Base-by-base conservation (phyloP, 2,329 filamentous ascomycete species). In the Xylariaceae sp. region DNA sequence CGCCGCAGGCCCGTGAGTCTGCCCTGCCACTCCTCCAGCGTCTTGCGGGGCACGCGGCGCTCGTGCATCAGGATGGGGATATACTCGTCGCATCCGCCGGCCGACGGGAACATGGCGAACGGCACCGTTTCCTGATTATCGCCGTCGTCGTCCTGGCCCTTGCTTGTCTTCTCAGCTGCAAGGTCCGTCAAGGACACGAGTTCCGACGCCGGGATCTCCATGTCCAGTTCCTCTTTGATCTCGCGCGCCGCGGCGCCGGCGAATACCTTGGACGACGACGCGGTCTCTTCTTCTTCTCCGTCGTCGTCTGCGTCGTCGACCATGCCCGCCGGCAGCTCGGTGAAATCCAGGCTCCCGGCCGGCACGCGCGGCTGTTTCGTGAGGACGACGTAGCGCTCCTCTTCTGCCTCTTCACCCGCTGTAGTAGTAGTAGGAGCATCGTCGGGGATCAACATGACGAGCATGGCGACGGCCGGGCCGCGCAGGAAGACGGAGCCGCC, bases 21-120 rank as follows among this genome's bases (percentile, higher is more conserved):
- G 2, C 76, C 77, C 23, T 65, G 69, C 75, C 73, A 80, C 38
- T 74, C 69, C 11, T 60, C 55, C 36, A 82, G 57, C 54, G 72
- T 66, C 1, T 51, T 57, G 21, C 74, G 63, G 5, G 68, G 63
- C 3, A 81, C 64, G 16, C 67, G 62, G 33, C 68, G 65, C 60
- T 80, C 73, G 48, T 74, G 66, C 48, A 74, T 67, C 51, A 75
- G 81, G 15, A 81, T 68, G 8, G 70, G 74, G 14, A 81, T 64
- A 50, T 71, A 69, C 56, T 81, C 78, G 54, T 82, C 78, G 48
- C 74, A 79, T 0, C 71, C 77, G 0, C 77, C 77, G 0, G 73
- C 67, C 6, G 71, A 76, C 3, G 76, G 76, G 40, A 69, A 80
- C 66, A 79, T 67, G 3, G 69, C 76, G 18, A 53, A 50, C 0